These are phyloP conservation scores for Crithidia mellificae DNA, from an alignment of 208 protist genomes.

Conservation along the genomic window DNA sequence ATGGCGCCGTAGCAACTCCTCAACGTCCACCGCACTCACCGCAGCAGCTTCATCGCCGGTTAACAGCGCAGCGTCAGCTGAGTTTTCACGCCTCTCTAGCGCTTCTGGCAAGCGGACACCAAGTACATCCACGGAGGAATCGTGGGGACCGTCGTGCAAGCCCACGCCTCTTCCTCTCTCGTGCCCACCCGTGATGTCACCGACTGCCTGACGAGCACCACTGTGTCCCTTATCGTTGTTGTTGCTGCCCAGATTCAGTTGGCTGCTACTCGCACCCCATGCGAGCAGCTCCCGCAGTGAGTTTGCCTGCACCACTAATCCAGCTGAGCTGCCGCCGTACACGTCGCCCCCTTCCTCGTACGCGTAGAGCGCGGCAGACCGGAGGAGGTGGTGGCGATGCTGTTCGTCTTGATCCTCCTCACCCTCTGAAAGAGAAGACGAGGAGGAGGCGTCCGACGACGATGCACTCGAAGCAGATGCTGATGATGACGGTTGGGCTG, in stretches of 20 bases:
- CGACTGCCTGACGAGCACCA: too few species aligned
- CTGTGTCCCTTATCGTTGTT: too few species aligned
- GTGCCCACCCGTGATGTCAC: too few species aligned
- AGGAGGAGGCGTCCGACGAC: neutral
- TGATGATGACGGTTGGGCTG: neutral
- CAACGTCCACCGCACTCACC: neutral
- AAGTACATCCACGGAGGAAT: neutral
- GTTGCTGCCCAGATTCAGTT: neutral
- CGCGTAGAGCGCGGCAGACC: conserved; percentile 16
- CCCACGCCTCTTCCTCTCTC: too few species aligned
- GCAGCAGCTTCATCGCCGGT: neutral
- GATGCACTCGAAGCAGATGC: too few species aligned
- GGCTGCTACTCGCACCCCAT: neutral
- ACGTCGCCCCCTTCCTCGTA: neutral
- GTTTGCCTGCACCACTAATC: conserved; percentile 21
- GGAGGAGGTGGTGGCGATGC: conserved; percentile 18
- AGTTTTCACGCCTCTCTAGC: neutral
- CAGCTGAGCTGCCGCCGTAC: neutral
- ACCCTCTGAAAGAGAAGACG: neutral
- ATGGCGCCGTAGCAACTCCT: conserved; percentile 21
- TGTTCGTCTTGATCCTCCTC: conserved; percentile 12
- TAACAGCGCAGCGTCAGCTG: neutral
- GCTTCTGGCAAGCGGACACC: neutral
- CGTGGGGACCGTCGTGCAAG: neutral
- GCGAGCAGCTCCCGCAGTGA: conserved; percentile 16